Evolutionary conservation across 2,329 filamentous ascomycete genomes (phyloP), one percentile per base, ranked within the genome.

Genomic region (Talaromyces sp.): DNA sequence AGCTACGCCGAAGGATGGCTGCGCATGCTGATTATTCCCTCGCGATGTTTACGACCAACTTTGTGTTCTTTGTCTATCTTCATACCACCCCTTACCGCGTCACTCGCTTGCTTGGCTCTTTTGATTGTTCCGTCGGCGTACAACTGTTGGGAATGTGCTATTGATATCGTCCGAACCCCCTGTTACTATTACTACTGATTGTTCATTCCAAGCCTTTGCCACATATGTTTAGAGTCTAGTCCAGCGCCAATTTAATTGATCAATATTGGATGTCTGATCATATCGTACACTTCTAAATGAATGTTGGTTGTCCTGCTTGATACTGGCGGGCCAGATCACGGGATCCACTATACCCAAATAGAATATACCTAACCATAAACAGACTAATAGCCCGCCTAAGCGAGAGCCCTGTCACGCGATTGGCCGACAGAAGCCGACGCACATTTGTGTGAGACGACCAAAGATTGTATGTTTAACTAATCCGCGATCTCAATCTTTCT

Each of bases 1-100:
- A 68, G 86, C 86, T 70, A 88, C 87, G n/a, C 87, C 90, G 58
- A 96, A 96, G 83, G 93, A 97, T 74, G 90, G 91, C 52, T 98
- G 94, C 79, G 93, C 93, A 74, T 98, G 94, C 81, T 98, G 45
- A 62, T 58, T 39, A 15, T 61, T 52, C 43, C 17, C 11, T 56
- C 27, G 27, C 31, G n/a, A 43, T 25, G 11, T 35, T 49, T 37
- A 56, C 52, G 52, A 56, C 52, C 52, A 56, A 19, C 31, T 25
- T 57, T 64, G 37, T 37, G 22, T 56, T 45, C 27, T 57, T 57
- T 62, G 58, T 49, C 41, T 25, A 37, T 56, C 52, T 56, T 22
- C 52, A 33, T 39, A 56, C 37, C 43, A 61, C 39, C 43, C 22
- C 59, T 41, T 45, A 59, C 39, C 56, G 39, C 13, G 50, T 43